phyloP scores from a whole-genome alignment of 2,329 filamentous ascomycete species.

The Aquanectria penicillioides region DNA sequence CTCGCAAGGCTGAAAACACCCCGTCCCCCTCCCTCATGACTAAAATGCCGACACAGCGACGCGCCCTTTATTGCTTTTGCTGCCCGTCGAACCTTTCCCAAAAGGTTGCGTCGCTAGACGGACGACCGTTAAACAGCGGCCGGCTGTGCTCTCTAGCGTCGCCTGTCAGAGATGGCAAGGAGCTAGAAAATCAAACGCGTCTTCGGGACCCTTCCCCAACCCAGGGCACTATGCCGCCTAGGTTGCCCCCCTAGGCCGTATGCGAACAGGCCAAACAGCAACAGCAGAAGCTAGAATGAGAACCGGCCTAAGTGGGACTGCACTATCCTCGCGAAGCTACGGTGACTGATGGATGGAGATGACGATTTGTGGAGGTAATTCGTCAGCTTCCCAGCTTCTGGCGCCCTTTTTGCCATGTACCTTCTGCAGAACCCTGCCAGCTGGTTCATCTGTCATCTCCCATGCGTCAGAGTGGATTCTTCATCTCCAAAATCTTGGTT shows the following conservation, averaged over 20 bases:
- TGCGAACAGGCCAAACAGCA: neutral
- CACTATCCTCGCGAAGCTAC: neutral
- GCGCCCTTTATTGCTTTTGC: neutral
- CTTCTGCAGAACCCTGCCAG: too few relatives aligned
- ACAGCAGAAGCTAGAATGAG: neutral
- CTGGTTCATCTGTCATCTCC: too few relatives aligned
- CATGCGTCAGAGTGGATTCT: too few relatives aligned
- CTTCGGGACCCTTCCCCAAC: too few relatives aligned
- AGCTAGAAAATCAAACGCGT: neutral
- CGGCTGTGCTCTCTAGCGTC: neutral
- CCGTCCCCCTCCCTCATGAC: neutral
- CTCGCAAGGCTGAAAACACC: slow-evolving; percentile 11
- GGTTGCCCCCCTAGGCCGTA: neutral
- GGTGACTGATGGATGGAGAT: neutral
- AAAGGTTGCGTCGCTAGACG: too few relatives aligned
- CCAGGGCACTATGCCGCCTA: too few relatives aligned
- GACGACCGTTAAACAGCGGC: neutral
- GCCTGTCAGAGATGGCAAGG: neutral
- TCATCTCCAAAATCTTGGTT: too few relatives aligned
- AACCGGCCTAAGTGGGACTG: neutral
- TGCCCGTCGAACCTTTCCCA: neutral
- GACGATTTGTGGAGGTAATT: neutral
- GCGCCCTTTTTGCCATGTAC: too few relatives aligned
- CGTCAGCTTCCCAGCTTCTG: too few relatives aligned
- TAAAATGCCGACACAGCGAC: neutral